Base-by-base conservation (phyloP, 495 filamentous ascomycete genomes). In the Penicillium manginii region DNA sequence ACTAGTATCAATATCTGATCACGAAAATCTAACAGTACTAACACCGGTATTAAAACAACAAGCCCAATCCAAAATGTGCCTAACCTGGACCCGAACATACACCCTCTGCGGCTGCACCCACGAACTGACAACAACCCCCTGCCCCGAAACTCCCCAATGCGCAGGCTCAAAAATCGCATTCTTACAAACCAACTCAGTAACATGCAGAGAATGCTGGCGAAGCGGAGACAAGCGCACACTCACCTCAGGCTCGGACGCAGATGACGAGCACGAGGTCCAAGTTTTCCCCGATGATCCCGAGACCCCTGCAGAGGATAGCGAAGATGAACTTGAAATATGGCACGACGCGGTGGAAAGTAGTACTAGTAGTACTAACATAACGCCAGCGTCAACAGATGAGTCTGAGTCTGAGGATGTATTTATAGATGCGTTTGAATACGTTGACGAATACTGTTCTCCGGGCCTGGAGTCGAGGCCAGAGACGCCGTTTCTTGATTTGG, bases 71-170 rank as follows among this genome's bases (percentile, higher is more conserved):
- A 35, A 23, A 23, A 71, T 71, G 66, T 71, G 66, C 39, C 6
- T 60, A 21, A 51, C 40, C 23, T 61, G 53, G 53, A 50, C 50
- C 23, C 23, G 47, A 12, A 66, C 59, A 18, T 68, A 62, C 35
- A 61, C 57, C 29, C n/a, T 66, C 10, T 72, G 69, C 21, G 66
- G 67, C 21, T 70, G 60, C 32, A 68, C 66, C n/a, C 61, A 29
- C 51, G 60, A 54, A 9, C 45, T 37, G 19, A 31, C 32, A 18
- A 39, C 35, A 8, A 35, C 33, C 2, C 17, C 18, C 45, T 69
- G 64, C 49, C 45, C 45, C n/a, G n/a, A n/a, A n/a, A n/a, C n/a
- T n/a, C 11, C 33, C 0, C 10, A 43, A 9, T 70, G 67, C 46
- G 31, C 17, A 15, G 62, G 60, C 11, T 31, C 15, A 5, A 29